Evolutionary conservation across 2,329 filamentous ascomycete species (phyloP), one percentile per base, ranked within the genome.

Genomic region (Arachnomyces sp.): DNA sequence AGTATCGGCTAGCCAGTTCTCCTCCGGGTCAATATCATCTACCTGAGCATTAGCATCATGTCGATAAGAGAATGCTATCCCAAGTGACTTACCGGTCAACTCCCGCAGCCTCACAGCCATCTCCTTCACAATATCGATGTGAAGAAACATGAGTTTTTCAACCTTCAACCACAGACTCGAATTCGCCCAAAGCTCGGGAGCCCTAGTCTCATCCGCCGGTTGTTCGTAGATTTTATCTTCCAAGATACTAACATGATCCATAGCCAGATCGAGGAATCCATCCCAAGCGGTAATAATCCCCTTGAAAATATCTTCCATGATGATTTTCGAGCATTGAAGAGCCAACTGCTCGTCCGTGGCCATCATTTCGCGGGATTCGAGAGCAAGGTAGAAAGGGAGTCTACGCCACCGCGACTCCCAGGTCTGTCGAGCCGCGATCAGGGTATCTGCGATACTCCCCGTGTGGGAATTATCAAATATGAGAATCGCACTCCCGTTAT

Each of bases 361-460:
- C 28, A 52, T 45, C 11, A 59, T 58, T 8, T 70, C 64, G 9
- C 51, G 49, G 13, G 49, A 49, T 36, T 68, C 64, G 25, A 63
- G 61, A 2, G 62, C 62, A 0, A 73, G 57, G 42, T 71, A 71
- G 45, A 73, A 73, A 0, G 70, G 68, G 4, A 75, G 52, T 4
- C 72, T 58, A 7, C 71, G 63, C 72, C 72, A 75, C n/a, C 66
- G 60, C n/a, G 61, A 61, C 50, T 75, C 72, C 35, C 70, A 64
- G 42, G 72, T 66, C 33, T 69, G 63, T 11, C 71, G 60, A 3
- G 72, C 70, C 2, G 66, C 58, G 14, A 74, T 66, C 7, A 75
- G 46, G 1, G 71, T 74, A 46, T 75, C 68, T 29, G 68, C 60
- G 17, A 70, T 64, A 8, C 59, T 61, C 13, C 63, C 60, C 2